Conservation (phyloP, 164 flowering plant species). For the Stephania yunnanensis region DNA sequence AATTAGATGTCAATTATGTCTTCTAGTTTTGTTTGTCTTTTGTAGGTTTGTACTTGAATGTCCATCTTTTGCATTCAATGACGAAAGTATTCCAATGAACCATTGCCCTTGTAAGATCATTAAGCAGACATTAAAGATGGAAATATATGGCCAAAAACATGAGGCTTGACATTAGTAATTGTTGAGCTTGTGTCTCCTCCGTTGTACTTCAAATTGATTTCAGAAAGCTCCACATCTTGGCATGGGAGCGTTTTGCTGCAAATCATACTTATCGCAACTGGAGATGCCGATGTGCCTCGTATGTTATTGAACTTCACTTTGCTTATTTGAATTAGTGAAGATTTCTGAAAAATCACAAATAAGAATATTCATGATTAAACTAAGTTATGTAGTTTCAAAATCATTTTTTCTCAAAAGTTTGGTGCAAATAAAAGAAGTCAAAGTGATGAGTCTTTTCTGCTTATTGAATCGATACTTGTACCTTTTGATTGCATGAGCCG, state of each 20-base stretch:
- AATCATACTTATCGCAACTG: conserved; percentile 17
- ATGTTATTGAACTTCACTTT: conserved; percentile 21
- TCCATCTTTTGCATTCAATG: neutral
- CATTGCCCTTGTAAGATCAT: neutral
- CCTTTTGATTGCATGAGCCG: conserved; percentile 3
- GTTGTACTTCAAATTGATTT: conserved; percentile 22
- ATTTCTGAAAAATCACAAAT: neutral
- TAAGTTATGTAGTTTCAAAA: too few relatives aligned
- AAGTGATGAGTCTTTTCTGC: neutral
- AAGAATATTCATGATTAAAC: neutral
- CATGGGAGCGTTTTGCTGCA: conserved; percentile 25
- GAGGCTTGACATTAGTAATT: conserved; percentile 11
- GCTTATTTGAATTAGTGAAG: conserved; percentile 22
- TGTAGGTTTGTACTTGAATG: neutral
- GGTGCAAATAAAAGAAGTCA: neutral
- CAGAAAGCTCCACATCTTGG: conserved; percentile 14
- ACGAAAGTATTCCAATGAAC: neutral
- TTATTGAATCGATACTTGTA: neutral
- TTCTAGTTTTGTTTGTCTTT: neutral
- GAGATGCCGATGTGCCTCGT: conserved; percentile 22
- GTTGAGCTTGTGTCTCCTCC: conserved; percentile 17
- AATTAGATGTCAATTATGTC: too few relatives aligned
- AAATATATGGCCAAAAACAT: neutral
- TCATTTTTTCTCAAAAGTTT: too few relatives aligned
- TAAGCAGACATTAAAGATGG: conserved; percentile 7